Base-by-base conservation (phyloP, 1,139 yeast species). In the Geotrichum phurueaensis region DNA sequence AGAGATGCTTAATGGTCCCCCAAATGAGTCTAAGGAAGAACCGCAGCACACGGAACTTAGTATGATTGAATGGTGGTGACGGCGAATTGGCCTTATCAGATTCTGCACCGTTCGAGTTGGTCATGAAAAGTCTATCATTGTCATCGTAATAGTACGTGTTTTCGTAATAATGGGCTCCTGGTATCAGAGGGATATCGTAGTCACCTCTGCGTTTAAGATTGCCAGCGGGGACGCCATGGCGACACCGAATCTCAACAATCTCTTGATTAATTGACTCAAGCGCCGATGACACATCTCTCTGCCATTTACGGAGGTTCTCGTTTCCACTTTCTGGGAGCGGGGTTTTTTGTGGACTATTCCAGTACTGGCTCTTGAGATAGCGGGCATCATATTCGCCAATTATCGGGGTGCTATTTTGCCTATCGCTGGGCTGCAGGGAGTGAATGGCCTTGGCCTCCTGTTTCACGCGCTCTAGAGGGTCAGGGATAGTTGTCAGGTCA, bases 1-100 rank as follows among this genome's bases (percentile, higher is more conserved):
- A 36, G 13, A 55, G 20, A n/a, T 55, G 58, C 53, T 55, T 55
- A 23, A 31, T 22, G 6, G 51, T 23, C 10, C 58, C 53, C 58
- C 58, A 55, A 6, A 39, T 39, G 12, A 39, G 45, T 2, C 6
- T 39, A n/a, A n/a, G 20, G n/a, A 39, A 39, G 18, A 39, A 39
- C 7, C n/a, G 45, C n/a, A 39, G 45, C 45, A 39, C 45, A 12
- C 45, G 45, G 6, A 15, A 39, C 18, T 39, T 39, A 6, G 18
- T n/a, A 15, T 39, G 15, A 39, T 39, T 39, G 20, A 18, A 15
- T 13, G 18, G 45, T 39, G 45, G 6, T 13, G 45, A 18, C 3
- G 45, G 45, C 18, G 18, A 18, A 18, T 15, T 18, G 15, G 45
- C 18, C 20, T 39, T 13, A 6, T 39, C 45, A 5, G 18, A n/a